These are phyloP conservation scores for Fusarium clavum DNA, from an alignment of 2,329 filamentous ascomycete genomes.

Conservation along the genomic window DNA sequence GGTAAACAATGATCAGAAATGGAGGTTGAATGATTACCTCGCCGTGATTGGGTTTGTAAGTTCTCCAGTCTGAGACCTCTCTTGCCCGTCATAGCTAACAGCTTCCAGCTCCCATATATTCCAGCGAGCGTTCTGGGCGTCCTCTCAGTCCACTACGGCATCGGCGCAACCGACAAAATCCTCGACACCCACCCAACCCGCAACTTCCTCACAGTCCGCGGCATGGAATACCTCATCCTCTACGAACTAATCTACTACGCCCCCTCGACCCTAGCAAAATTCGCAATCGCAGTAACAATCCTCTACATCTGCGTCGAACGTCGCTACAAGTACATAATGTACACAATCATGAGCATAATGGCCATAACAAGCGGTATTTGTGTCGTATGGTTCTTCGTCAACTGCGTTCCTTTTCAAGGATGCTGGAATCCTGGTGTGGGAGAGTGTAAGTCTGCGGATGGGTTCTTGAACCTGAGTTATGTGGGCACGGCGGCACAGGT, in stretches of 20 bases:
- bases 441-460: conserved; percentile 17
- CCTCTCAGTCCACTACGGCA: conserved; percentile 17
- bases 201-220: conserved; percentile 20
- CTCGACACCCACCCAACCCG: conserved; percentile 8
- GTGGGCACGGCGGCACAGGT: conserved; percentile 39
- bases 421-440: conserved; percentile 29
- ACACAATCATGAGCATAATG: conserved; percentile 19
- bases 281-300: conserved; percentile 30
- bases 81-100: no score
- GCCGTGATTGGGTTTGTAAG: conserved; percentile 29
- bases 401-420: conserved; percentile 17
- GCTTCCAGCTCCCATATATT: conserved; percentile 10
- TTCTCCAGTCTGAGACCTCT: no score
- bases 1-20: not conserved
- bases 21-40: conserved; percentile 30
- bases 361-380: conserved; percentile 1
- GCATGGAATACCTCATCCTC: conserved; percentile 22
- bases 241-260: conserved; percentile 31
- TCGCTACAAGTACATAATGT: conserved; percentile 28
- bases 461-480: conserved; percentile 26
- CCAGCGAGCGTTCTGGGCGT: conserved; percentile 21
- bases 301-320: conserved; percentile 28
- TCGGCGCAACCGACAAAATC: conserved; percentile 13
- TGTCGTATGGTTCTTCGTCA: conserved; percentile 24
- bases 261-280: conserved; percentile 23